Percentiles rank a stretch among this genome's conserved stretches.
Evolutionary conservation across 1,139 yeast genomes (phyloP).

Genomic region (Taphrina pruni): DNA sequence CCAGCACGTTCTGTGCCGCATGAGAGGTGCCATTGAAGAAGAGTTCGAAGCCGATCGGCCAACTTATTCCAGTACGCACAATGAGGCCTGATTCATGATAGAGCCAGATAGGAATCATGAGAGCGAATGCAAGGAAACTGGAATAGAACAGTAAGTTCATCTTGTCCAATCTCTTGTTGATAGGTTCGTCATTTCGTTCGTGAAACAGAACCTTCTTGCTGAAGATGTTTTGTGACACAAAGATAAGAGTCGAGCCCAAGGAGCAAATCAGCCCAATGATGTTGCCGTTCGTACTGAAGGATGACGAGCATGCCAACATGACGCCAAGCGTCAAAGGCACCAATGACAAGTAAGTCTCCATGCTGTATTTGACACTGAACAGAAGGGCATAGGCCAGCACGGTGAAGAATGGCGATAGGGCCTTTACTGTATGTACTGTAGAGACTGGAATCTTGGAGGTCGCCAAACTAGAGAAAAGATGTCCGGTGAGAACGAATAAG

Average conservation of each 20-base stretch:
- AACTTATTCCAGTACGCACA: conserved; percentile 41
- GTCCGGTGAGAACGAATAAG: conserved; percentile 86
- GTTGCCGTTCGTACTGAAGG: conserved; percentile 56
- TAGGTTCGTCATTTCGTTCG: conserved; percentile 48
- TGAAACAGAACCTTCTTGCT: conserved; percentile 79
- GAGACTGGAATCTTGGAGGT: conserved; percentile 88
- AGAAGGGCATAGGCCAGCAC: conserved; percentile 75
- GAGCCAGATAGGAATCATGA: conserved; percentile 80
- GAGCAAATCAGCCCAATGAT: conserved; percentile 74
- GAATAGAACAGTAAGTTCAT: conserved; percentile 83
- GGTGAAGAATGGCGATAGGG: conserved; percentile 84
- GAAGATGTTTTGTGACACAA: conserved; percentile 89
- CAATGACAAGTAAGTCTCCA: conserved; percentile 75
- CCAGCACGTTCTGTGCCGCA: conserved; percentile 81
- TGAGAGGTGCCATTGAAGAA: conserved; percentile 71
- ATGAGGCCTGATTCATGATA: conserved; percentile 61
- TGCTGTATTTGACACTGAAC: conserved; percentile 63
- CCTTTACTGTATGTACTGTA: conserved; percentile 88
- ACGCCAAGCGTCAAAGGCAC: conserved; percentile 81
- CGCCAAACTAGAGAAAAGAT: conserved; percentile 85
- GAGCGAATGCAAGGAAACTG: conserved; percentile 74
- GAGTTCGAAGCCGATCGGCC: conserved; percentile 23
- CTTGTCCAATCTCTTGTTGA: conserved; percentile 67
- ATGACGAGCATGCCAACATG: conserved; percentile 71
- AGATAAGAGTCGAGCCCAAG: conserved; percentile 77